These are phyloP conservation scores for Theileria sp. DNA, from an alignment of 169 alveolate species.

Conservation along the genomic window DNA sequence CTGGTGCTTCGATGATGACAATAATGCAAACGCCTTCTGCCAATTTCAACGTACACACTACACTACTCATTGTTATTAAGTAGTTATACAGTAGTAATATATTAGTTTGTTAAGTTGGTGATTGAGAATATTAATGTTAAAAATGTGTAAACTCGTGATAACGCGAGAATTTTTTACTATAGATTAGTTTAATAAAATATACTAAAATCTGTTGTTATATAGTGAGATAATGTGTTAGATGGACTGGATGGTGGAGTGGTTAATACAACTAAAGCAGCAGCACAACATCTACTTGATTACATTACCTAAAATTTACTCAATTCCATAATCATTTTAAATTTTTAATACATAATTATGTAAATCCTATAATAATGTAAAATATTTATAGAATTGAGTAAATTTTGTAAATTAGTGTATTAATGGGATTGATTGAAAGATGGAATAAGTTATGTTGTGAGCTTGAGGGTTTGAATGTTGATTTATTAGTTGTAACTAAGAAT, in stretches of 20 bases:
- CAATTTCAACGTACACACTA: not conserved
- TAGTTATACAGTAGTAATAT: too few relatives aligned
- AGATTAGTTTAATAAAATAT: too few relatives aligned
- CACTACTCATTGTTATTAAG: too few relatives aligned
- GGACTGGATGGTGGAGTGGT: not conserved
- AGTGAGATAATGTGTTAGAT: not conserved
- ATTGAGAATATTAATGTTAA: too few relatives aligned
- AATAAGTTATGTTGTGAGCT: not conserved
- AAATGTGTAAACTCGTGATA: too few relatives aligned
- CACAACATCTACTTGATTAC: not conserved
- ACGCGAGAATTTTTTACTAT: too few relatives aligned
- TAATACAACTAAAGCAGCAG: not conserved
- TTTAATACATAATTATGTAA: too few relatives aligned
- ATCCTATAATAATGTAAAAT: too few relatives aligned
- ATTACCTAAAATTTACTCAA: not conserved
- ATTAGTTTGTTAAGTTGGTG: too few relatives aligned
- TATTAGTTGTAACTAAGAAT: slow-evolving; percentile 20
- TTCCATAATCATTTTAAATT: too few relatives aligned
- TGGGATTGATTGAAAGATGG: not conserved
- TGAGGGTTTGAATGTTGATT: not conserved
- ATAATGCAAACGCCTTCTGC: slow-evolving; percentile 32
- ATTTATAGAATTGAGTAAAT: too few relatives aligned
- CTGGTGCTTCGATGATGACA: slow-evolving; percentile 46
- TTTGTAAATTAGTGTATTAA: not conserved
- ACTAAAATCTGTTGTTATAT: too few relatives aligned